phyloP scores from a whole-genome alignment of 2,329 filamentous ascomycete genomes.

The Balansia obtecta region DNA sequence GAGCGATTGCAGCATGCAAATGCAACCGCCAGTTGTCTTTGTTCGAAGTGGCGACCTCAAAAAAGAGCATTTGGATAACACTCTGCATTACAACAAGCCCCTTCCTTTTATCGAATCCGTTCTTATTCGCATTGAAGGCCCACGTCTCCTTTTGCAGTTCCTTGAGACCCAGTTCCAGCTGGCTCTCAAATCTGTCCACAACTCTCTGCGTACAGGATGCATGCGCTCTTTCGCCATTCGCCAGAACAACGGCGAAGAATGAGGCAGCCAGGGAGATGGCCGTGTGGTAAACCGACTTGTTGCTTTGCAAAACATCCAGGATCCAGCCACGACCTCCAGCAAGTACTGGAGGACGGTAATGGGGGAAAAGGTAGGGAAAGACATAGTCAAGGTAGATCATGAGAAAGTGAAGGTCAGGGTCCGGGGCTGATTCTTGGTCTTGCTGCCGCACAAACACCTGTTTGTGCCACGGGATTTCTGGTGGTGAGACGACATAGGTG shows the following conservation, averaged over 20 bases:
- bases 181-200: slow-evolving; percentile 27
- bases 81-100: slow-evolving; percentile 32
- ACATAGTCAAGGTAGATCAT: slow-evolving; percentile 52
- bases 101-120: slow-evolving; percentile 19
- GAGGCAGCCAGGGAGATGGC: slow-evolving; percentile 43
- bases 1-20: slow-evolving; percentile 34
- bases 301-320: slow-evolving; percentile 41
- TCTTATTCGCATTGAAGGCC: slow-evolving; percentile 20
- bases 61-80: slow-evolving; percentile 40
- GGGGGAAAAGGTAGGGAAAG: slow-evolving; percentile 50
- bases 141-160: slow-evolving; percentile 31
- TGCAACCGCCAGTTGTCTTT: slow-evolving; percentile 38
- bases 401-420: slow-evolving; percentile 28
- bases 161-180: slow-evolving; percentile 31
- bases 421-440: slow-evolving; percentile 11
- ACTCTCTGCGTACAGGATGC: slow-evolving; percentile 23
- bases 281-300: slow-evolving; percentile 45
- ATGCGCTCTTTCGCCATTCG: slow-evolving; percentile 19
- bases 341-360: slow-evolving; percentile 43
- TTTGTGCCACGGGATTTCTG: slow-evolving; percentile 20
- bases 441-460: slow-evolving; percentile 14
- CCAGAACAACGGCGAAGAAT: slow-evolving; percentile 38
- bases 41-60: slow-evolving; percentile 33
- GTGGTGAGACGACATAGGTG: slow-evolving; percentile 18
- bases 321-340: slow-evolving; percentile 50